Evolutionary conservation across 2,329 filamentous ascomycete species (phyloP), one percentile per base, ranked within the genome.

Genomic region (Graphilbum fragrans): DNA sequence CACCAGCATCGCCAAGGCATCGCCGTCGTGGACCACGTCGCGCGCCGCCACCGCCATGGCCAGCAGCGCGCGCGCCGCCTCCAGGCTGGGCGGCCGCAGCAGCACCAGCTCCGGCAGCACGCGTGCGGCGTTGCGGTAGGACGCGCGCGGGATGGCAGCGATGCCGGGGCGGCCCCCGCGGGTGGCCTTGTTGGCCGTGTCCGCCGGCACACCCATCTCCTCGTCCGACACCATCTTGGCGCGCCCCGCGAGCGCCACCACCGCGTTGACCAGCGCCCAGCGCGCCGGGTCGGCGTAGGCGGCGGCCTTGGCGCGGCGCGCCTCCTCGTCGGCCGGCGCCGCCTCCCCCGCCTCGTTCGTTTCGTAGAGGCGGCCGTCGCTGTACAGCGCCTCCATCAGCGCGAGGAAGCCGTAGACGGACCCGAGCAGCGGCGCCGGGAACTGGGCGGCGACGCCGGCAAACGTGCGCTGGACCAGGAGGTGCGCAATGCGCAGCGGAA

Each of bases 31-130:
- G n/a, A n/a, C n/a, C n/a, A n/a, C 33, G n/a, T 14, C 25, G 10
- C 37, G 37, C 17, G 17, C 27, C 17, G 32, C 31, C 9, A 38
- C 8, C n/a, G 39, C 39, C 39, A 41, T 41, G n/a, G 33, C 39
- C 22, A 41, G 22, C 23, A 41, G 33, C 18, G 39, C 39, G 22
- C 36, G 39, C 12, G 36, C 33, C 8, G 39, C n/a, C 22, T 27
- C 14, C 33, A 41, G 18, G 17, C 16, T 36, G 4, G 39, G 39
- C 23, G 4, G 8, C 12, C 18, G 20, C n/a, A n/a, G n/a, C 39
- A 37, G 27, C 7, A 41, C 17, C 18, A 41, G 39, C 4, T 16
- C 18, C 12, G 39, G 39, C 23, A 41, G 35, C 25, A 41, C 34
- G 2, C 19, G 12, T 10, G 16, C 16, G 14, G 39, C 39, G 19